These are phyloP conservation scores for Phylloboletellus chloephorus DNA, from an alignment of 1,284 basidiomycete genomes.

Conservation along the genomic window DNA sequence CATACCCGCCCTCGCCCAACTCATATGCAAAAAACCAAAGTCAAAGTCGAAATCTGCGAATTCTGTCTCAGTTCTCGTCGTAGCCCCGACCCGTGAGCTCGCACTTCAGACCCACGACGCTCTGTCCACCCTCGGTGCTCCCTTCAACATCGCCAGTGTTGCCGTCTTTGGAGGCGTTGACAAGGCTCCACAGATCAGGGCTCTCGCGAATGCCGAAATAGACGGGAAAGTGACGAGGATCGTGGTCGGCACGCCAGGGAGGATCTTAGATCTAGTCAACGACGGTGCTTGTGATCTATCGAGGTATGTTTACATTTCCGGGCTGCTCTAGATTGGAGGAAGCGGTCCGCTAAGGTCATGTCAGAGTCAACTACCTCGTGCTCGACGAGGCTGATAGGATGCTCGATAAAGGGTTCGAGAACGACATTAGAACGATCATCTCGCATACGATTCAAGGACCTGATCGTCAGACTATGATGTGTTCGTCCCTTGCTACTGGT, in stretches of 20 bases:
- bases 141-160: constrained; percentile 52
- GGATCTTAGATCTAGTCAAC: constrained; percentile 86
- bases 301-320: constrained; percentile 40
- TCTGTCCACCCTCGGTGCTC: constrained; percentile 71
- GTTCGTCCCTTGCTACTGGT: constrained; percentile 39
- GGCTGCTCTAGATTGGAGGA: not conserved
- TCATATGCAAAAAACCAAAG: constrained; percentile 47
- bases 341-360: not conserved
- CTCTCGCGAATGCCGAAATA: constrained; percentile 47
- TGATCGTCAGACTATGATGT: constrained; percentile 88
- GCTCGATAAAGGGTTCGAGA: constrained; percentile 98
- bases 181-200: constrained; percentile 76
- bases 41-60: constrained; percentile 17
- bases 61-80: constrained; percentile 73
- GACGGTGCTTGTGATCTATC: constrained; percentile 82
- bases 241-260: constrained; percentile 88
- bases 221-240: constrained; percentile 46
- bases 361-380: constrained; percentile 84
- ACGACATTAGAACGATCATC: constrained; percentile 94
- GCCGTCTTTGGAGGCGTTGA: constrained; percentile 92
- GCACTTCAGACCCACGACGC: constrained; percentile 93
- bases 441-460: constrained; percentile 62
- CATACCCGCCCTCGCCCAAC: constrained; percentile 75
- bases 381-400: constrained; percentile 98
- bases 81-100: constrained; percentile 92